Percentiles rank a stretch among this genome's conserved stretches.
Conservation (phyloP, 1,284 basidiomycete genomes). For the Naganishia cerealis region DNA sequence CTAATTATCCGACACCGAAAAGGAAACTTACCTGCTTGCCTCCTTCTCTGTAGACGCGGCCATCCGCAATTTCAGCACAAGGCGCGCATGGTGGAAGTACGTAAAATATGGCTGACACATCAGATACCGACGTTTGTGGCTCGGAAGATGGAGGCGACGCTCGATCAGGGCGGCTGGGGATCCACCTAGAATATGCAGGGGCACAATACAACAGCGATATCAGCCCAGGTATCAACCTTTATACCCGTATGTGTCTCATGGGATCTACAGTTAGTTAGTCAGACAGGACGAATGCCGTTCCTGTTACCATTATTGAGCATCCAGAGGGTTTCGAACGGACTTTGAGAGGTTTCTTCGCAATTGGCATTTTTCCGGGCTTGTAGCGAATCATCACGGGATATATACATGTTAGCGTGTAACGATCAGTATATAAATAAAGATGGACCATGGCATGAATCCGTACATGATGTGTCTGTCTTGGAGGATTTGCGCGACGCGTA, state of each 20-base stretch:
- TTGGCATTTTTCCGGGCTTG: too few species aligned
- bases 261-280: too few species aligned
- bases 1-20: not conserved
- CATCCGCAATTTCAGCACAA: constrained; percentile 83
- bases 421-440: too few species aligned
- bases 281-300: too few species aligned
- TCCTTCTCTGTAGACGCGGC: constrained; percentile 63
- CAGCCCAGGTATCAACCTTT: not conserved
- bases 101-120: constrained; percentile 82
- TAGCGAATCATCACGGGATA: too few species aligned
- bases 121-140: constrained; percentile 87
- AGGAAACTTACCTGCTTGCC: constrained; percentile 19
- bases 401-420: too few species aligned
- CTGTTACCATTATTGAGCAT: too few species aligned
- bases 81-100: constrained; percentile 85
- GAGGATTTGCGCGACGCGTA: too few species aligned
- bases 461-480: too few species aligned
- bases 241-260: not conserved
- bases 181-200: constrained; percentile 50
- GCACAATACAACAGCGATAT: not conserved
- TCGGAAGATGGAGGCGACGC: constrained; percentile 78
- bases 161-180: constrained; percentile 93
- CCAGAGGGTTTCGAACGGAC: not conserved
- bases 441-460: too few species aligned
- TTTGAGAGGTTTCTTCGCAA: too few species aligned